phyloP scores from a whole-genome alignment of 805 yeast genomes.

The Ascoidea rubescens region DNA sequence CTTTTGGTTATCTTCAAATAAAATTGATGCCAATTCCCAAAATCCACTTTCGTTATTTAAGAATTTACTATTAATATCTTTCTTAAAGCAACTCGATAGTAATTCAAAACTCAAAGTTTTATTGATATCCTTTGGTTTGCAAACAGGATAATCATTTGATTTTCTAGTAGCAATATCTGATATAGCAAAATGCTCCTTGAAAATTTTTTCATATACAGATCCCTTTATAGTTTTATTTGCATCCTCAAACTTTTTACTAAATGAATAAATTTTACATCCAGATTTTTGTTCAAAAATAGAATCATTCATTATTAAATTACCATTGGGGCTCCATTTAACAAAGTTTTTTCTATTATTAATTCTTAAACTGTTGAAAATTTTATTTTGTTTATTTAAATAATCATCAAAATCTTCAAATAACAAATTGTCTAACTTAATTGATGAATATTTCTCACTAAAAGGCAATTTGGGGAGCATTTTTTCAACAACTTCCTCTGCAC shows the following conservation, averaged over 20 bases:
- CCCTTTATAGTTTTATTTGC: background rate
- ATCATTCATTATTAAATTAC: background rate
- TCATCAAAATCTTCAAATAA: constrained; percentile 33
- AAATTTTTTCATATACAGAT: constrained; percentile 9
- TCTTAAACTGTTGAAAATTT: constrained; percentile 17
- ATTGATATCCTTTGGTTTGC: constrained; percentile 14
- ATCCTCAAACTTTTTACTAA: background rate
- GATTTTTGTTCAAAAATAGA: background rate
- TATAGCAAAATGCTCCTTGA: constrained; percentile 14
- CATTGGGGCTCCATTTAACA: constrained; percentile 4
- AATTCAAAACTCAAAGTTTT: constrained; percentile 18
- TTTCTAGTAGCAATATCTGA: constrained; percentile 16
- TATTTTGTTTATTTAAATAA: constrained; percentile 15
- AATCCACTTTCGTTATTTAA: constrained; percentile 18
- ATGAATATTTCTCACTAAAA: constrained; percentile 4
- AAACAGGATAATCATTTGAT: constrained; percentile 23
- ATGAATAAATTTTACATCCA: too few relatives aligned
- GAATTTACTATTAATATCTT: constrained; percentile 4
- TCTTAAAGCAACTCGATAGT: constrained; percentile 12
- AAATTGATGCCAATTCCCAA: constrained; percentile 47
- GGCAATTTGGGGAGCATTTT: constrained; percentile 5
- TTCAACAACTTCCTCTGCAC: constrained; percentile 5
- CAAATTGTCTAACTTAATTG: constrained; percentile 24
- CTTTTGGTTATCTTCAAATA: constrained; percentile 42
- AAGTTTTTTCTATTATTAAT: constrained; percentile 9